phyloP scores from a whole-genome alignment of 352 stramenopile genomes.

The Blastocystis hominis region DNA sequence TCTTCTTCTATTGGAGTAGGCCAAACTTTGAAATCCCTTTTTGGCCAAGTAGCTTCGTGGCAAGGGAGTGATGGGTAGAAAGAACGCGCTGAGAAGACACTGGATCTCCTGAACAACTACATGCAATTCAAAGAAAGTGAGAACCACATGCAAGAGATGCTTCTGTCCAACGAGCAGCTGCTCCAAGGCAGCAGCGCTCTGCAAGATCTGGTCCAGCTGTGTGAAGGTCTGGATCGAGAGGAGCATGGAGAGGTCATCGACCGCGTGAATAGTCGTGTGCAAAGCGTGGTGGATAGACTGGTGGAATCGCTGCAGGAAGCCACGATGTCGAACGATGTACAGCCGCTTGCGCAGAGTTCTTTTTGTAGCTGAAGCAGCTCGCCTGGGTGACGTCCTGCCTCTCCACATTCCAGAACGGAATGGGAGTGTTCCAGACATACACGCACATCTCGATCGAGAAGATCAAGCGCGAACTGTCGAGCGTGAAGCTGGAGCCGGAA shows the following conservation, averaged over 20 bases:
- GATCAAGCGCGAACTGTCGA: constrained; percentile 36
- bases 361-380: constrained; percentile 13
- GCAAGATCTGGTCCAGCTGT: constrained; percentile 36
- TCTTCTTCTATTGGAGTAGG: constrained; percentile 41
- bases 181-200: constrained; percentile 22
- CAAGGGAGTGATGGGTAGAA: neutral
- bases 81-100: constrained; percentile 7
- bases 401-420: constrained; percentile 51
- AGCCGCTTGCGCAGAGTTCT: neutral
- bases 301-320: constrained; percentile 47
- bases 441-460: constrained; percentile 5
- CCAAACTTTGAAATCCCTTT: constrained; percentile 8
- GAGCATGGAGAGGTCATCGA: constrained; percentile 48
- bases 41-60: neutral
- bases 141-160: constrained; percentile 52
- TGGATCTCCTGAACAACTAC: constrained; percentile 12
- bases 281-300: constrained; percentile 49
- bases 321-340: constrained; percentile 54
- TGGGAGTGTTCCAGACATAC: constrained; percentile 52
- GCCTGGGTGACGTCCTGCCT: constrained; percentile 28
- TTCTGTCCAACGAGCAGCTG: constrained; percentile 32
- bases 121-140: constrained; percentile 23
- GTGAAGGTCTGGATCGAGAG: constrained; percentile 40
- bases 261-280: constrained; percentile 43
- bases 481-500: neutral